Conservation (phyloP, 2,329 filamentous ascomycete genomes). For the Fusarium floridanum region DNA sequence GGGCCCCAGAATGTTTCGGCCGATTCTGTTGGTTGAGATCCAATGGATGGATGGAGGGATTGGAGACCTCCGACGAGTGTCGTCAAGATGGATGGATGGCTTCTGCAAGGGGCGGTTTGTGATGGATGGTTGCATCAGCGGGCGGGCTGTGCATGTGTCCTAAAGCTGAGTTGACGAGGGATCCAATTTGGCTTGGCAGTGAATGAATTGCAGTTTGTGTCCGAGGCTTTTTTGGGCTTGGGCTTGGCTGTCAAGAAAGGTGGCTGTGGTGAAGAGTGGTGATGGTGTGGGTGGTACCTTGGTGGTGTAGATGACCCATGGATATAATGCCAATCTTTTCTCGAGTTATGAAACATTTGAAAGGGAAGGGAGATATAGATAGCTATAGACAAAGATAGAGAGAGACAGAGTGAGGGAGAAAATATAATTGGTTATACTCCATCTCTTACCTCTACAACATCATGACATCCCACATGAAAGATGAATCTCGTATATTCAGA, state of each 20-base stretch:
- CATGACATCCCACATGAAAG: background rate
- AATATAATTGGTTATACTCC: background rate
- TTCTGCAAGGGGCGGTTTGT: slow-evolving; percentile 20
- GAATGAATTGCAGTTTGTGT: background rate
- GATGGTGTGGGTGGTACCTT: background rate
- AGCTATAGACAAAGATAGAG: background rate
- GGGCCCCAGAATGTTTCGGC: slow-evolving; percentile 24
- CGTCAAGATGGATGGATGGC: background rate
- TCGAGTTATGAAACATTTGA: background rate
- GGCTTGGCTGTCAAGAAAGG: background rate
- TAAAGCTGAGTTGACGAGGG: background rate
- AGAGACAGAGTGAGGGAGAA: background rate
- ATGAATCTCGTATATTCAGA: background rate
- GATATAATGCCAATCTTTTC: background rate
- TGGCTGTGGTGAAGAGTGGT: background rate
- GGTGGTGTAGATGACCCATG: background rate
- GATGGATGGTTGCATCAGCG: background rate
- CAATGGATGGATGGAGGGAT: background rate
- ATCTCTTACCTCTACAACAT: background rate
- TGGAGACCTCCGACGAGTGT: background rate
- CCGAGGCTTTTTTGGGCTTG: background rate
- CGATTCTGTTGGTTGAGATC: slow-evolving; percentile 17
- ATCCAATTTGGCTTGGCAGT: background rate
- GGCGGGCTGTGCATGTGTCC: background rate
- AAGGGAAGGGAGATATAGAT: background rate